Conservation (phyloP, 1,284 basidiomycete species). For the Coniferiporia sulphurascens region DNA sequence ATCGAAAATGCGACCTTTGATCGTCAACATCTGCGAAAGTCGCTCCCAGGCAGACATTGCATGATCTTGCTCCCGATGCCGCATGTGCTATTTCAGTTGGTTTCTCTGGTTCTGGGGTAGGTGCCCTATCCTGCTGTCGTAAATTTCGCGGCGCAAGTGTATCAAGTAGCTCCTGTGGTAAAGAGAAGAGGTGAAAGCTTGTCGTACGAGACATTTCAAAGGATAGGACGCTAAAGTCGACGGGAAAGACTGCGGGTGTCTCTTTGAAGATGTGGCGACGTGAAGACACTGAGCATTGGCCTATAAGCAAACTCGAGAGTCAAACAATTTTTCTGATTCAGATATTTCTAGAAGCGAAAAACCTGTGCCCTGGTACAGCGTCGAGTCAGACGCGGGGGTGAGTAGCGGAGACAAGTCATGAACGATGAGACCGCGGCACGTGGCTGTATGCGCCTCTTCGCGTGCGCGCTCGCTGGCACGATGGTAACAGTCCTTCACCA, state of each 20-base stretch:
- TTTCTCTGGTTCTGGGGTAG: not conserved
- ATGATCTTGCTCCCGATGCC: constrained; percentile 49
- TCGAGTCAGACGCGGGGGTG: not conserved
- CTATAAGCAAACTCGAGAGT: no score
- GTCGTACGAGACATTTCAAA: constrained; percentile 9
- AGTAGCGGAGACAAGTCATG: not conserved
- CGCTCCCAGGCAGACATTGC: constrained; percentile 73
- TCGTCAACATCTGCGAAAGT: constrained; percentile 74
- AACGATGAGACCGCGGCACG: not conserved
- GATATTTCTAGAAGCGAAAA: no score
- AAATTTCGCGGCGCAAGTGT: constrained; percentile 61
- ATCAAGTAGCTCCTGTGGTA: constrained; percentile 64
- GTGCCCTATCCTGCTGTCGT: constrained; percentile 23
- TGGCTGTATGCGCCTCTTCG: constrained; percentile 1
- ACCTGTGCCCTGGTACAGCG: not conserved
- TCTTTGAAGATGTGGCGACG: not conserved
- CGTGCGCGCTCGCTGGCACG: not conserved
- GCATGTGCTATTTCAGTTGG: constrained; percentile 19
- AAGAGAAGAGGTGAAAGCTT: constrained; percentile 51
- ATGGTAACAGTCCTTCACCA: not conserved
- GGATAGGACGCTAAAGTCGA: not conserved
- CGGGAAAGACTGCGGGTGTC: not conserved
- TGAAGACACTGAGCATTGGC: no score
- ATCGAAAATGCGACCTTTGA: constrained; percentile 85
- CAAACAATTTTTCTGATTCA: no score